phyloP scores from a whole-genome alignment of 495 filamentous ascomycete genomes.

The Hyaloscypha hepaticicola region DNA sequence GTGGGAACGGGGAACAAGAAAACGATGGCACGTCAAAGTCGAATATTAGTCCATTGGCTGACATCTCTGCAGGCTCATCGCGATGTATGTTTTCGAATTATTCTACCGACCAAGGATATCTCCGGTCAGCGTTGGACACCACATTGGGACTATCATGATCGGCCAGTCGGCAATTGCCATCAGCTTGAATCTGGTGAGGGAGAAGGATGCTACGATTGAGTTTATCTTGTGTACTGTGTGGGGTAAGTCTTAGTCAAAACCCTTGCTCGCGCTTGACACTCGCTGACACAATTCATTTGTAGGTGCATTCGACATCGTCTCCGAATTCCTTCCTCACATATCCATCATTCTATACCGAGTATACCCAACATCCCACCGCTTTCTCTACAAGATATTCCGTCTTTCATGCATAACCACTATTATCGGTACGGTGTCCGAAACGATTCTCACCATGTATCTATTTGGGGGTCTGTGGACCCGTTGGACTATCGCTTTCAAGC shows the following conservation, averaged over 20 bases:
- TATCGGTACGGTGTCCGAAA: conserved; percentile 43
- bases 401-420: conserved; percentile 42
- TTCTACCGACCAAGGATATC: conserved; percentile 45
- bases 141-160: conserved; percentile 48
- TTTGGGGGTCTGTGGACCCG: conserved; percentile 47
- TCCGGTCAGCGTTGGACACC: conserved; percentile 44
- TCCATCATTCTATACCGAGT: conserved; percentile 50
- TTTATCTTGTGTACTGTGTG: conserved; percentile 49
- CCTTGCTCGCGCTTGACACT: neutral
- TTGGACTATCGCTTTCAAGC: conserved; percentile 49
- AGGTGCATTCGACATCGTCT: conserved; percentile 52
- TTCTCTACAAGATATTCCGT: conserved; percentile 44
- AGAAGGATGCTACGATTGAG: conserved; percentile 48
- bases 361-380: conserved; percentile 40
- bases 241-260: conserved; percentile 37
- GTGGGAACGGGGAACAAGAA: neutral
- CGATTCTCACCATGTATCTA: conserved; percentile 47
- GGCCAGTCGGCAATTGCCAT: conserved; percentile 47
- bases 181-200: conserved; percentile 38
- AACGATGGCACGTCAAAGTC: neutral
- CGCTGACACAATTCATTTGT: neutral
- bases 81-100: conserved; percentile 50
- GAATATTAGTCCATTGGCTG: neutral
- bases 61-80: conserved; percentile 35
- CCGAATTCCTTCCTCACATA: conserved; percentile 50